Base-by-base conservation (phyloP, 352 stramenopile genomes). In the Globisporangium cystogenes region DNA sequence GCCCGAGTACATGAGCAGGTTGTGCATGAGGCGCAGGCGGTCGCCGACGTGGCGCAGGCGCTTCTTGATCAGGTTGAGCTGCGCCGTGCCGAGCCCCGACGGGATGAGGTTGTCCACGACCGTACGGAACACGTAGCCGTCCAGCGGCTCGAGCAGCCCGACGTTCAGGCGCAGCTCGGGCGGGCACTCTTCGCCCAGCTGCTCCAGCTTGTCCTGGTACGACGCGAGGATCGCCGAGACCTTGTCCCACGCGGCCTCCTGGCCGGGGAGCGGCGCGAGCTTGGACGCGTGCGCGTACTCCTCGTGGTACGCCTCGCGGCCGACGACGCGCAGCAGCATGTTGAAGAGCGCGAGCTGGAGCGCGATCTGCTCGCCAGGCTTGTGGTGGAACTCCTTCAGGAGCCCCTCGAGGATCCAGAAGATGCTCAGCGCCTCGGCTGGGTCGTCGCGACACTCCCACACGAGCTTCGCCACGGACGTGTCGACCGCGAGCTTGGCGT, bases 51-150 rank as follows among this genome's bases (percentile, higher is more conserved):
- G 82, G 57, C 83, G 84, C 53, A 96, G 64, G 24, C 87, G 82
- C 62, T 95, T 90, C 72, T 94, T 94, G 60, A 96, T 93, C 58
- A 89, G 62, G 51, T 95, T 85, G 41, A 94, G 65, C 64, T 94
- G 85, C 48, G 82, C 84, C 36, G 85, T 95, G 45, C 82, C 75
- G 10, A 96, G 72, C 1, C 75, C 74, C 15, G 74, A 62, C 4
- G 87, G 79, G 55, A 94, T 93, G 48, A 93, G 50, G 57, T 95
- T 94, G 64, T 93, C 81, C 29, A 95, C 85, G 23, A 94, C 80
- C 29, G 82, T 90, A 53, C 80, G 76, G 69, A 90, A 96, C 5
- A 96, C 83, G 51, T 91, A 90, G 42, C 82, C 85, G 40, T 96
- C 87, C 18, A 96, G 74, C 29, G 78, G 74, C 29, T 89, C 72